Evolutionary conservation across 1,139 yeast genomes (phyloP).

Genomic region (Torulaspora pretoriensis): DNA sequence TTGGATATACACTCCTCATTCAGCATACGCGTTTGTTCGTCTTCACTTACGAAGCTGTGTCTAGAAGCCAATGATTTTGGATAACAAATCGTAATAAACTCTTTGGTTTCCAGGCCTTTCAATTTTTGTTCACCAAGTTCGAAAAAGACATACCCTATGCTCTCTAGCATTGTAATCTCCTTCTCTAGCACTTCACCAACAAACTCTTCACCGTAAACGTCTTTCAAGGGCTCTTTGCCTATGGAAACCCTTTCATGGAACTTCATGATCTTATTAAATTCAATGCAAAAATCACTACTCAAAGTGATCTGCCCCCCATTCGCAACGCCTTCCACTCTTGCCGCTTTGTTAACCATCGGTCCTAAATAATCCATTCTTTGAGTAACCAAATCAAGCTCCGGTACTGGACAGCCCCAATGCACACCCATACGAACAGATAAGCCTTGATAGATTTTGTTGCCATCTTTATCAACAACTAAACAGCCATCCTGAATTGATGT

Average conservation of each 20-base stretch:
- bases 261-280: conserved; percentile 55
- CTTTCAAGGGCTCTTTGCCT: conserved; percentile 40
- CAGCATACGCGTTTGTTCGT: conserved; percentile 25
- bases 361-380: conserved; percentile 98
- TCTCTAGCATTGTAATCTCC: conserved; percentile 63
- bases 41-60: conserved; percentile 33
- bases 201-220: conserved; percentile 61
- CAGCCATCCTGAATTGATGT: conserved; percentile 81
- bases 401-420: conserved; percentile 97
- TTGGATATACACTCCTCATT: conserved; percentile 28
- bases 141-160: conserved; percentile 64
- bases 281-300: conserved; percentile 75
- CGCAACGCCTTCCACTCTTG: conserved; percentile 90
- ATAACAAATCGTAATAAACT: conserved; percentile 72
- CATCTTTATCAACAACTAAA: conserved; percentile 66
- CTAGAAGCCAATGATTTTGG: conserved; percentile 64
- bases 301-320: conserved; percentile 97
- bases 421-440: conserved; percentile 95
- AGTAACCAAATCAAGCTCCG: conserved; percentile 91
- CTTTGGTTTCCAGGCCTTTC: conserved; percentile 94
- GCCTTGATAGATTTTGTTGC: conserved; percentile 71
- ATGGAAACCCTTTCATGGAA: conserved; percentile 48
- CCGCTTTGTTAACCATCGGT: conserved; percentile 95
- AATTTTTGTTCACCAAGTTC: conserved; percentile 82
- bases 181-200: conserved; percentile 63